Base-by-base conservation (phyloP, 768 basidiomycete species). In the Mrakia hoshinonis region DNA sequence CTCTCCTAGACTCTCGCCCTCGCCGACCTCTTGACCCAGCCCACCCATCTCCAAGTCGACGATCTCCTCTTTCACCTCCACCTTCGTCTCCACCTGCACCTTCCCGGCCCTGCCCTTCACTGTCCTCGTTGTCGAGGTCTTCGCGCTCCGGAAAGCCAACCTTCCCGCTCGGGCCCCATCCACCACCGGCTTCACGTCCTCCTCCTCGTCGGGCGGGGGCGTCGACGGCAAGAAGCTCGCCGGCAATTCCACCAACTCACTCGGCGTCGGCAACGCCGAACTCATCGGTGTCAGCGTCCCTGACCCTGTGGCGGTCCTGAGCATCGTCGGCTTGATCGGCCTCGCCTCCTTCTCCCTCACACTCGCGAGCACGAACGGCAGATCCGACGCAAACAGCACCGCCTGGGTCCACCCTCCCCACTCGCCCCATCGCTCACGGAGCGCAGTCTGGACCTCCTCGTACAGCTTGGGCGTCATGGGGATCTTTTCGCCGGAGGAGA, bases 401-500 rank as follows among this genome's bases (percentile, higher is more conserved):
- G 88, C 86, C 77, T 95, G 93, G 0, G 89, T 89, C 92, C 92
- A 95, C 22, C 93, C 92, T 5, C 91, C 91, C 76, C 89, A 87
- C 1, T 86, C 82, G 1, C 91, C 91, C 93, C 93, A 96, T 0
- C 86, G 82, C 0, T 79, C 76, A 1, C 82, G 77, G 6, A 95
- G 81, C 75, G 84, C 87, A 11, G 78, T 75, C 73, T 84, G 87
- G 31, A 95, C 83, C 70, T 87, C 85, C 11, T 87, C 85, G 76
- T 94, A 92, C 22, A 93, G 77, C 74, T 85, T 87, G 0, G 89
- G 87, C 0, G 87, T 87, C 87, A 94, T 89, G 22, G 75, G 38
- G 43, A 79, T 81, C 3, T 82, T 77, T 76, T 89, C 89, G 12
- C 80, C 80, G 55, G 81, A 81, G 38, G 78, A 76, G 24, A 63